These are phyloP conservation scores for Candida pseudofarinosa DNA, from an alignment of 805 yeast species.

Conservation along the genomic window DNA sequence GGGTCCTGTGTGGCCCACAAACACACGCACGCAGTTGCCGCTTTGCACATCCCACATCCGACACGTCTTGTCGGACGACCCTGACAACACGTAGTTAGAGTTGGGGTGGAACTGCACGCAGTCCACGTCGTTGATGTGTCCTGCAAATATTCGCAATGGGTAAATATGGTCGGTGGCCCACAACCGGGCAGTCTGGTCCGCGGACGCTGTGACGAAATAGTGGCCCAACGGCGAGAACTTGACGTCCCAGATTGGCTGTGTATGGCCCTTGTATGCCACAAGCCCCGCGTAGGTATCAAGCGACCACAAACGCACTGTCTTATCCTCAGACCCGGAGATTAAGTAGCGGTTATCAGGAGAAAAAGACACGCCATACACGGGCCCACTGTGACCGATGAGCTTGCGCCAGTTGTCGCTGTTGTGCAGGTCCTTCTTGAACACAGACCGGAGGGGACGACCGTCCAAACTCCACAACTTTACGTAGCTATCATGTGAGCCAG, in stretches of 20 bases:
- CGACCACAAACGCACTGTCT: slow-evolving; percentile 91
- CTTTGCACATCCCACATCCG: slow-evolving; percentile 96
- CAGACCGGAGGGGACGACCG: slow-evolving; percentile 75
- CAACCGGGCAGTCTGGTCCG: slow-evolving; percentile 93
- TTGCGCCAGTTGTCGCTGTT: slow-evolving; percentile 48
- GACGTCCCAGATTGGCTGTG: slow-evolving; percentile 97
- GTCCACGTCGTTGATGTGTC: slow-evolving; percentile 95
- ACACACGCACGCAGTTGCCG: slow-evolving; percentile 87
- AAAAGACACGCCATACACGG: slow-evolving; percentile 86
- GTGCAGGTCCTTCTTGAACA: slow-evolving; percentile 51
- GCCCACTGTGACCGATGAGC: slow-evolving; percentile 89
- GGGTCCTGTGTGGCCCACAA: slow-evolving; percentile 90
- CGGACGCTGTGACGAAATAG: slow-evolving; percentile 96
- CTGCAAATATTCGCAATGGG: slow-evolving; percentile 94
- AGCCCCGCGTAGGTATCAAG: slow-evolving; percentile 83
- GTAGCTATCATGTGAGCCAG: slow-evolving; percentile 90
- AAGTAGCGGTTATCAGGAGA: slow-evolving; percentile 85
- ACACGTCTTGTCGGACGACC: slow-evolving; percentile 91
- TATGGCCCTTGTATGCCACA: slow-evolving; percentile 94
- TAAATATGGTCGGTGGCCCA: slow-evolving; percentile 99
- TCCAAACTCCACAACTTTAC: slow-evolving; percentile 91
- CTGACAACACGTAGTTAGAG: slow-evolving; percentile 90
- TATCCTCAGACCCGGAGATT: slow-evolving; percentile 84
- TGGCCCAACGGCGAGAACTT: slow-evolving; percentile 93
- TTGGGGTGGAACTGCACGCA: slow-evolving; percentile 95